Evolutionary conservation across 2,329 filamentous ascomycete species (phyloP).

Genomic region (Penicillium sp.): DNA sequence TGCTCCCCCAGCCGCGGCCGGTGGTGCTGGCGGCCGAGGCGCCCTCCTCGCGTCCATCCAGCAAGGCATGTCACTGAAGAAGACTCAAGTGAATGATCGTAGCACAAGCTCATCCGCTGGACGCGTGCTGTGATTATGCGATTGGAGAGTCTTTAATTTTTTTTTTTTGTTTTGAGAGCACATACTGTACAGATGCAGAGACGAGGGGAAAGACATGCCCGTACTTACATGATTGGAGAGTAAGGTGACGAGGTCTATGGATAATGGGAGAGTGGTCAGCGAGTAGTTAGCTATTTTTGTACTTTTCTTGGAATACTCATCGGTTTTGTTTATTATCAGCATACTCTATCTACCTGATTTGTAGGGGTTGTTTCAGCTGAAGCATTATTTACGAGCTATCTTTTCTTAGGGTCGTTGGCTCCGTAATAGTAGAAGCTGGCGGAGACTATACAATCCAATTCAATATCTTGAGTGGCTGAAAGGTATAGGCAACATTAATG

Average conservation of each 20-base stretch:
- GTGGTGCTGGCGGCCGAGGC: slow-evolving; percentile 48
- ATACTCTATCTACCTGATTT: no score
- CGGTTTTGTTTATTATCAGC: not conserved
- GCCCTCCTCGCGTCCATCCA: slow-evolving; percentile 81
- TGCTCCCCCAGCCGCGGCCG: slow-evolving; percentile 54
- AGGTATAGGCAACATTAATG: no score
- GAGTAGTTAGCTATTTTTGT: slow-evolving; percentile 9
- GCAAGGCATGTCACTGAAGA: slow-evolving; percentile 73
- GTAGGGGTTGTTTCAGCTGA: no score
- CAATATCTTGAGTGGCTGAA: no score
- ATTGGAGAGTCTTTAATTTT: not conserved
- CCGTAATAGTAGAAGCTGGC: no score
- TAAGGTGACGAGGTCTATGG: not conserved
- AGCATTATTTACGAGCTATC: no score
- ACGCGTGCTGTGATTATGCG: slow-evolving; percentile 56
- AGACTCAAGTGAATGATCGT: slow-evolving; percentile 85
- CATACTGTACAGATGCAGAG: slow-evolving; percentile 23
- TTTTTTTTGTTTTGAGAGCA: slow-evolving; percentile 5
- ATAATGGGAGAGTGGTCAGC: slow-evolving; percentile 2
- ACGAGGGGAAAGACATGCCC: not conserved
- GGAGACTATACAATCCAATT: no score
- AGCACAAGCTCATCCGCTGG: slow-evolving; percentile 71
- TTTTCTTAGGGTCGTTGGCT: no score
- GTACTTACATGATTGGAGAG: not conserved
- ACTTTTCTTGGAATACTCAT: slow-evolving; percentile 13